Conservation (phyloP, 2,329 filamentous ascomycete genomes). For the Xylariales sp. region DNA sequence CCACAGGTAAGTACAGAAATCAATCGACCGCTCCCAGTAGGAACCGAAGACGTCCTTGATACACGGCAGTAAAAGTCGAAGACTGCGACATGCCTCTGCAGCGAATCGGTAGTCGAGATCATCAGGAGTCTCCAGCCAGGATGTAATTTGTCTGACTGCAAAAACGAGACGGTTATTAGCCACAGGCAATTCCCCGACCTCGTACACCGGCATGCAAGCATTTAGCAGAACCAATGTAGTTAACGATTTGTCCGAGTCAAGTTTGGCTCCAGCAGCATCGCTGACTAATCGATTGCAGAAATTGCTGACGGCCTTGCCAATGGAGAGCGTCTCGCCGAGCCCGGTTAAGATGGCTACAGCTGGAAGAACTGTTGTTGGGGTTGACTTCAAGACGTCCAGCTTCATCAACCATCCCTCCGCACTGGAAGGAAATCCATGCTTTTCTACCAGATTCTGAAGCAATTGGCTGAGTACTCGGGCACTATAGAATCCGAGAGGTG, state of each 20-base stretch:
- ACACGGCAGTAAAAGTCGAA: slow-evolving; percentile 62
- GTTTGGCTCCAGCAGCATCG: slow-evolving; percentile 49
- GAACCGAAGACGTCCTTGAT: slow-evolving; percentile 82
- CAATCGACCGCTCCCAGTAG: slow-evolving; percentile 70
- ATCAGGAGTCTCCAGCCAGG: slow-evolving; percentile 58
- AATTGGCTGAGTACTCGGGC: slow-evolving; percentile 48
- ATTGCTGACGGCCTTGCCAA: slow-evolving; percentile 44
- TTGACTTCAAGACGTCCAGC: slow-evolving; percentile 42
- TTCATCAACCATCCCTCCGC: slow-evolving; percentile 45
- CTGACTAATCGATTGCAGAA: slow-evolving; percentile 58
- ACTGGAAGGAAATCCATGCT: slow-evolving; percentile 38
- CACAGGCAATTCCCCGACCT: slow-evolving; percentile 48
- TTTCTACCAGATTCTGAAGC: slow-evolving; percentile 41
- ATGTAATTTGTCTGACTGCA: slow-evolving; percentile 71
- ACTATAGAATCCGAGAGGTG: slow-evolving; percentile 45
- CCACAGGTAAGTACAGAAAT: slow-evolving; percentile 57
- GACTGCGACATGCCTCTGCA: slow-evolving; percentile 49
- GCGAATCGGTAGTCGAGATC: slow-evolving; percentile 39
- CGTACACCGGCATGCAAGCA: slow-evolving; percentile 47
- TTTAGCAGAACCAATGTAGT: slow-evolving; percentile 50
- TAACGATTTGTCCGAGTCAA: slow-evolving; percentile 39
- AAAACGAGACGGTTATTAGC: slow-evolving; percentile 72
- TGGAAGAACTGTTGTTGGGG: slow-evolving; percentile 41
- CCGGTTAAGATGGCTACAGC: slow-evolving; percentile 48
- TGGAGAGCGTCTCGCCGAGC: slow-evolving; percentile 43